phyloP scores from a whole-genome alignment of 2,329 filamentous ascomycete species.

The Colletotrichum trifolii region DNA sequence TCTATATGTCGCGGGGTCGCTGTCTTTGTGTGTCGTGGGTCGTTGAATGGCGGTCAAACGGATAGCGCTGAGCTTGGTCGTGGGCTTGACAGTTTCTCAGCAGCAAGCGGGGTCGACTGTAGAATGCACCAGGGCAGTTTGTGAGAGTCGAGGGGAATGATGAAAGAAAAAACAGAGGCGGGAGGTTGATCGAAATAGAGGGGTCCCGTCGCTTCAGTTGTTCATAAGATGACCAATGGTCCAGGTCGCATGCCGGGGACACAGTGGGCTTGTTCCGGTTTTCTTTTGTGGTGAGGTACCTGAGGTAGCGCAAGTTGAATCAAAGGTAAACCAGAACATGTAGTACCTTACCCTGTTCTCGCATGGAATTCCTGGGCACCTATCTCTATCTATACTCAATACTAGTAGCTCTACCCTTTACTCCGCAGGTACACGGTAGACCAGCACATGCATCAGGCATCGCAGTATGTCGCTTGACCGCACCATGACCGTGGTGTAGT shows the following conservation, averaged over 20 bases:
- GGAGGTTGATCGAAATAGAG: constrained; percentile 18
- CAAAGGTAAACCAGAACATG: too few species aligned
- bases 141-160: constrained; percentile 4
- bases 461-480: constrained; percentile 8
- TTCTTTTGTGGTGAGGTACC: background rate
- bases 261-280: background rate
- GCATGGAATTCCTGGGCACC: too few species aligned
- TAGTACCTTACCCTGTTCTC: too few species aligned
- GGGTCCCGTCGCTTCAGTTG: constrained; percentile 2
- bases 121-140: background rate
- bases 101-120: constrained; percentile 1
- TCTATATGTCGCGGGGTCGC: constrained; percentile 1
- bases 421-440: too few species aligned
- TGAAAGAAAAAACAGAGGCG: background rate
- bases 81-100: constrained; percentile 24
- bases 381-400: too few species aligned
- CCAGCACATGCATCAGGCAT: constrained; percentile 15
- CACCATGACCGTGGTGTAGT: constrained; percentile 8
- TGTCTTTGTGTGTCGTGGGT: constrained; percentile 2
- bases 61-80: background rate
- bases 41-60: constrained; percentile 5
- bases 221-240: constrained; percentile 8
- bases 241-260: constrained; percentile 23
- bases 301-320: constrained; percentile 4
- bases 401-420: too few species aligned